Evolutionary conservation across 768 basidiomycete genomes (phyloP), one percentile per base, ranked within the genome.

Genomic region (Pleurotus cornucopiae): DNA sequence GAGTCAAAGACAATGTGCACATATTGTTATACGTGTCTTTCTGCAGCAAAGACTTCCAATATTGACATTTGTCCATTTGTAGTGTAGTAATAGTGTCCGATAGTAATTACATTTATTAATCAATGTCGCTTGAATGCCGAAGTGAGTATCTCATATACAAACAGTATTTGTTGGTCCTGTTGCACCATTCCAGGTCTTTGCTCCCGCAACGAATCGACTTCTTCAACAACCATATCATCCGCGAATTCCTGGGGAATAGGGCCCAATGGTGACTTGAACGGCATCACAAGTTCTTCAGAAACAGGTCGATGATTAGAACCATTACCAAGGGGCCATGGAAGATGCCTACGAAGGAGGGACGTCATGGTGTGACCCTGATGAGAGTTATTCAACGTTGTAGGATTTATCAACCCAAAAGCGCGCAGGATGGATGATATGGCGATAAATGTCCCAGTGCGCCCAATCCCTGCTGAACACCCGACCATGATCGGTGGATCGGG

Each of bases 381-480:
- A 7, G 64, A 65, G 2, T 69, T 63, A 6, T 69, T 67, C 6
- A 57, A 66, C 55, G 64, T 56, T 18, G 77, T 60, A 6, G 72
- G 63, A n/a, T 69, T 69, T 20, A 81, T 73, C 55, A 85, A 72
- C 26, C 73, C 77, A 58, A 82, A 69, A 30, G 75, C 67, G 25
- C 91, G 88, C n/a, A 94, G 75, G 38, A 94, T 73, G 11, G 91
- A 94, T 6, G 83, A 83, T 40, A 93, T 65, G 0, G 89, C 84
- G 64, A 95, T 89, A 70, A 92, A 93, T 5, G 91, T 81, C 14
- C 93, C 93, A 3, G 93, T 93, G 37, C 93, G 80, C 2, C 93
- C 93, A 57, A 94, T 78, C 3, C 93, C 93, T 1, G 94, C 93
- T 23, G 91, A 93, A 65, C 93, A 95, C 59, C 89, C 83, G 26